These are phyloP conservation scores for Penicillium brasilianum DNA, from an alignment of 2,329 filamentous ascomycete species.

Conservation along the genomic window DNA sequence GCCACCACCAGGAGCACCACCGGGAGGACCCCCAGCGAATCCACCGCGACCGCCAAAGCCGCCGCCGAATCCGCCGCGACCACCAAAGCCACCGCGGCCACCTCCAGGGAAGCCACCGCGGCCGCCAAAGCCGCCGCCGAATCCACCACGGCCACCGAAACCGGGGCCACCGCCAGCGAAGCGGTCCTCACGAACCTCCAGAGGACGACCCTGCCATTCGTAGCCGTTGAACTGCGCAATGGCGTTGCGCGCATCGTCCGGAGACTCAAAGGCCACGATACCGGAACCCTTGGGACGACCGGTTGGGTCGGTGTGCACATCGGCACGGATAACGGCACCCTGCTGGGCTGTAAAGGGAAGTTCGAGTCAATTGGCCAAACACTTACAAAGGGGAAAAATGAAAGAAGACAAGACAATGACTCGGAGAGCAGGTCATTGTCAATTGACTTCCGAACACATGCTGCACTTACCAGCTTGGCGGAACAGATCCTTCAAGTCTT, in stretches of 20 bases:
- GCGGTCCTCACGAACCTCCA: conserved; percentile 95
- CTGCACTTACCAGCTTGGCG: conserved; percentile 85
- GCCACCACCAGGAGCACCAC: conserved; percentile 42
- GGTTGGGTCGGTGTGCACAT: conserved; percentile 90
- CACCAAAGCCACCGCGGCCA: conserved; percentile 61
- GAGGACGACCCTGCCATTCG: conserved; percentile 91
- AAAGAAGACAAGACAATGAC: conserved; percentile 19
- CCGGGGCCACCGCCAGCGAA: conserved; percentile 68
- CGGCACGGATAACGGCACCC: conserved; percentile 87
- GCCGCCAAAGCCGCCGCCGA: conserved; percentile 62
- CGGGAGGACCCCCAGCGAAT: conserved; percentile 47
- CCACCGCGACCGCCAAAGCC: conserved; percentile 50
- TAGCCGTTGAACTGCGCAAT: conserved; percentile 98
- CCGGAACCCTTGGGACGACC: conserved; percentile 95
- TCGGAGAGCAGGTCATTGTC: not conserved
- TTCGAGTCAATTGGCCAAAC: conserved; percentile 39
- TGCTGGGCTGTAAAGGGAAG: conserved; percentile 49
- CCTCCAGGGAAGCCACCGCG: conserved; percentile 49
- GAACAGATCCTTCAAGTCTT: conserved; percentile 98
- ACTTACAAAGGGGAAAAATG: conserved; percentile 17
- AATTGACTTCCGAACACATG: not conserved
- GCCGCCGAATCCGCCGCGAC: conserved; percentile 58
- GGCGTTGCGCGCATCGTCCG: conserved; percentile 92
- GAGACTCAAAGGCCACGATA: conserved; percentile 93
- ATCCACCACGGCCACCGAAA: conserved; percentile 57